Base-by-base conservation (phyloP, 225 moss, liverwort and hornwort species). In the Marchantia polymorpha region DNA sequence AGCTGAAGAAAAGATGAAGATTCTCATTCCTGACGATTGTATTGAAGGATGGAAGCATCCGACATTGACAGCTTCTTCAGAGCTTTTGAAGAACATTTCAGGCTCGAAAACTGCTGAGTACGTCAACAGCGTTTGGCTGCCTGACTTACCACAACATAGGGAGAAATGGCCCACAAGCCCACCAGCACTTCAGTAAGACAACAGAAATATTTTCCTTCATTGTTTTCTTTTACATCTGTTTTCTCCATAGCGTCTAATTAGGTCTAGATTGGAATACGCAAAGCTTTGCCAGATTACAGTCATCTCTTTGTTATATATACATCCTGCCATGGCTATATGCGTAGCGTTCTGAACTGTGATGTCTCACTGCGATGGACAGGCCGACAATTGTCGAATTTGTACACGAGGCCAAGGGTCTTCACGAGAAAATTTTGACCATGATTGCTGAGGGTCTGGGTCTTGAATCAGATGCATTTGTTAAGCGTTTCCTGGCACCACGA, bases 361-460 rank as follows among this genome's bases (percentile, higher is more conserved):
- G 20, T 58, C 17, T 58, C 58, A 58, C 30, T 47, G 70, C 31
- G 54, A 5, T 14, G n/a, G 49, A 77, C 77, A 77, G 77, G 52
- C 51, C 64, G 30, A 78, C 86, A 9, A 46, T 83, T 12, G 63
- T 66, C 31, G 69, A 83, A 61, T 86, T 81, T 25, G 77, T 78
- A 56, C 52, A 15, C 27, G 67, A 69, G 9, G 48, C 74, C 70
- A 67, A 47, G 78, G 22, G 13, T 22, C 83, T 83, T 0, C 77
- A 64, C 3, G 68, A 64, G 15, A 78, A 75, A 50, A 11, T 86
- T 47, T 8, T 83, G 15, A 19, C 47, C 7, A 48, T 78, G 74
- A 59, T 81, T 16, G 78, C 83, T 0, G 74, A 69, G 55, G 69
- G 49, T 7, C 73, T 86, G 31, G 86, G 86, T 26, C 83, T 75